Percentiles rank a stretch among this genome's conserved stretches.
Evolutionary conservation across 352 stramenopile genomes (phyloP).

Genomic region (Globisporangium paddicum): DNA sequence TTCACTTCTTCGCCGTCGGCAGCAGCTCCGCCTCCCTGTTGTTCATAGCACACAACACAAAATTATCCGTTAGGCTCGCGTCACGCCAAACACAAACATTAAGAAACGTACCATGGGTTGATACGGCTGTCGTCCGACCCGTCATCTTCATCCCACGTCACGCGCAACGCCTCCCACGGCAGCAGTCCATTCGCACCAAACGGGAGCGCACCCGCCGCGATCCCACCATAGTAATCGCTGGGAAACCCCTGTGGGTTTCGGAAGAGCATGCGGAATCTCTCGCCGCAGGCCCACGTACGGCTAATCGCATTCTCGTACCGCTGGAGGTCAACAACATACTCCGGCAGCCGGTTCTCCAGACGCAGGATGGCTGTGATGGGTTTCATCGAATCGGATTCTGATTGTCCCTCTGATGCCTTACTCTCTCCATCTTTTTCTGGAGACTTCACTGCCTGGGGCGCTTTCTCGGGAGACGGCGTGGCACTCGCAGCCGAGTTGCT

Average conservation of each 20-base stretch:
- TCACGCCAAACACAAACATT: neutral
- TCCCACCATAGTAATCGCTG: conserved; percentile 65
- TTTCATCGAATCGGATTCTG: conserved; percentile 11
- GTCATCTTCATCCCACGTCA: conserved; percentile 85
- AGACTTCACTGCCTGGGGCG: neutral
- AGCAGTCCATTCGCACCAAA: conserved; percentile 56
- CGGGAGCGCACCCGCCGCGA: conserved; percentile 61
- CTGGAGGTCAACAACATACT: conserved; percentile 54
- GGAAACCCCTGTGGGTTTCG: conserved; percentile 60
- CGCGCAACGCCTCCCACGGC: conserved; percentile 73
- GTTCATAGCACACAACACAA: conserved; percentile 10
- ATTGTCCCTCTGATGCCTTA: conserved; percentile 11
- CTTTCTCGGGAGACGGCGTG: conserved; percentile 11
- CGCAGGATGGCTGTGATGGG: conserved; percentile 63
- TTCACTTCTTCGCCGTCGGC: conserved; percentile 19
- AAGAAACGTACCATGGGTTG: conserved; percentile 75
- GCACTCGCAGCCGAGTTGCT: neutral
- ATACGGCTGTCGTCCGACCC: conserved; percentile 77
- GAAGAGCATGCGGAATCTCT: conserved; percentile 79
- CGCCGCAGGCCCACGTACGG: conserved; percentile 51
- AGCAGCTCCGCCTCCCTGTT: conserved; percentile 54
- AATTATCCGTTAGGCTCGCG: neutral
- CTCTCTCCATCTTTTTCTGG: neutral
- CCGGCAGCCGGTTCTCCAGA: conserved; percentile 68
- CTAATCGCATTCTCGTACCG: conserved; percentile 59